Percentiles rank a stretch among this genome's conserved stretches.
phyloP scores from a whole-genome alignment of 805 yeast species.

The Lipomyces sp. region DNA sequence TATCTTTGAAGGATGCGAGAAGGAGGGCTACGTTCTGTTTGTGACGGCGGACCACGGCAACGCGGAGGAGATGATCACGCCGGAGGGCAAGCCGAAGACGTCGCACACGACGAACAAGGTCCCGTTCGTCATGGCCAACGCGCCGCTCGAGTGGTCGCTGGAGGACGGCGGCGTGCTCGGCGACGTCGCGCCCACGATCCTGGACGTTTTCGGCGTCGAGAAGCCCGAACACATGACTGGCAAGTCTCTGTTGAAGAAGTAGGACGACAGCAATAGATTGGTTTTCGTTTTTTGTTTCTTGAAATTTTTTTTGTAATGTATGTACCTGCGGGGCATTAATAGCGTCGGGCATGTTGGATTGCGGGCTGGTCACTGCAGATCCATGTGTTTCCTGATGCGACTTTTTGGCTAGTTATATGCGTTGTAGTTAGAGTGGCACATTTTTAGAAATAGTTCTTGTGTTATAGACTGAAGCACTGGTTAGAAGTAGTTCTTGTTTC shows the following conservation, averaged over 20 bases:
- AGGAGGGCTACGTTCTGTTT: constrained; percentile 25
- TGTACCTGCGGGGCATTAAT: too few relatives aligned
- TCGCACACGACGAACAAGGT: constrained; percentile 31
- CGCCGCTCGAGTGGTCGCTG: constrained; percentile 25
- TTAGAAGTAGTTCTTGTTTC: too few relatives aligned
- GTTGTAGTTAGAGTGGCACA: too few relatives aligned
- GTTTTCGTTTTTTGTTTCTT: too few relatives aligned
- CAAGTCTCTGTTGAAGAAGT: constrained; percentile 20
- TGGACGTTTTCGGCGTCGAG: constrained; percentile 27
- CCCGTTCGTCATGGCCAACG: constrained; percentile 31
- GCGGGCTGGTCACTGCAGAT: too few relatives aligned
- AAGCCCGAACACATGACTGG: constrained; percentile 32
- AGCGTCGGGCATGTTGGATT: too few relatives aligned
- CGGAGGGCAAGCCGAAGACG: constrained; percentile 30
- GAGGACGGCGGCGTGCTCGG: constrained; percentile 30
- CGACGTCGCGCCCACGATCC: constrained; percentile 31
- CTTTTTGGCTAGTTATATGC: too few relatives aligned
- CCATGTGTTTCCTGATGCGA: too few relatives aligned
- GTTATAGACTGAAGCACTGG: too few relatives aligned
- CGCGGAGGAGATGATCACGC: constrained; percentile 32
- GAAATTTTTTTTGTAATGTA: too few relatives aligned
- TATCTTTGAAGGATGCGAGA: constrained; percentile 27
- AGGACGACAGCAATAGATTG: background rate
- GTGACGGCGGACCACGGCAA: constrained; percentile 32
- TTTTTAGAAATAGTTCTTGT: too few relatives aligned